phyloP scores from a whole-genome alignment of 1,139 yeast genomes.

The Saccharomyces hybrid region DNA sequence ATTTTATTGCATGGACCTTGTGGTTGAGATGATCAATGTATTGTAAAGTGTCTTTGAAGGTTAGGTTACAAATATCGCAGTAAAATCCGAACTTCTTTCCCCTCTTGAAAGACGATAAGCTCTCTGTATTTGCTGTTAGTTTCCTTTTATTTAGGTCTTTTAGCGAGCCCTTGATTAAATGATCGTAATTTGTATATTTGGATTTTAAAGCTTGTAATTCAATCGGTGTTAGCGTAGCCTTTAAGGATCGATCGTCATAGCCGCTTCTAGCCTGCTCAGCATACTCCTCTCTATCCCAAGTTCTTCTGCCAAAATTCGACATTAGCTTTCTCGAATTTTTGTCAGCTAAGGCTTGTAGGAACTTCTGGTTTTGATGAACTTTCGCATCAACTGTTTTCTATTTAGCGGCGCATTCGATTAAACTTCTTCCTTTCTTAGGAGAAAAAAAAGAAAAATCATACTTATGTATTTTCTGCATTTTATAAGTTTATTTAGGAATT shows the following conservation, averaged over 20 bases:
- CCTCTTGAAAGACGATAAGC: conserved; percentile 34
- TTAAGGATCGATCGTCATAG: conserved; percentile 7
- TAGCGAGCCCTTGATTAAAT: conserved; percentile 32
- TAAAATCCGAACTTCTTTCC: conserved; percentile 74
- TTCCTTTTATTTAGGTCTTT: conserved; percentile 40
- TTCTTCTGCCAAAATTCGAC: conserved; percentile 48
- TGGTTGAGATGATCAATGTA: conserved; percentile 79
- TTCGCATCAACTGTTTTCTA: neutral
- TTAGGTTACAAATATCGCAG: conserved; percentile 71
- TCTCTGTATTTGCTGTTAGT: conserved; percentile 35
- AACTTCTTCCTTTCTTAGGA: neutral
- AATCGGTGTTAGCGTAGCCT: conserved; percentile 9
- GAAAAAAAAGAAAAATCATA: neutral
- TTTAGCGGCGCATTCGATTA: neutral
- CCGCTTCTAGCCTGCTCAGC: conserved; percentile 38
- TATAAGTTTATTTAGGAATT: neutral
- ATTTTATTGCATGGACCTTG: conserved; percentile 44
- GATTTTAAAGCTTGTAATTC: conserved; percentile 18
- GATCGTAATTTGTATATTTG: conserved; percentile 21
- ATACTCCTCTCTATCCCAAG: conserved; percentile 65
- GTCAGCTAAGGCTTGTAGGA: neutral
- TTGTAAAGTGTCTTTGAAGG: conserved; percentile 74
- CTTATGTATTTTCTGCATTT: neutral
- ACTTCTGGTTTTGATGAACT: neutral
- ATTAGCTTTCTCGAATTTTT: conserved; percentile 5